Evolutionary conservation across 768 basidiomycete genomes (phyloP), one percentile per base, ranked within the genome.

Genomic region (Solioccasus polychromus): DNA sequence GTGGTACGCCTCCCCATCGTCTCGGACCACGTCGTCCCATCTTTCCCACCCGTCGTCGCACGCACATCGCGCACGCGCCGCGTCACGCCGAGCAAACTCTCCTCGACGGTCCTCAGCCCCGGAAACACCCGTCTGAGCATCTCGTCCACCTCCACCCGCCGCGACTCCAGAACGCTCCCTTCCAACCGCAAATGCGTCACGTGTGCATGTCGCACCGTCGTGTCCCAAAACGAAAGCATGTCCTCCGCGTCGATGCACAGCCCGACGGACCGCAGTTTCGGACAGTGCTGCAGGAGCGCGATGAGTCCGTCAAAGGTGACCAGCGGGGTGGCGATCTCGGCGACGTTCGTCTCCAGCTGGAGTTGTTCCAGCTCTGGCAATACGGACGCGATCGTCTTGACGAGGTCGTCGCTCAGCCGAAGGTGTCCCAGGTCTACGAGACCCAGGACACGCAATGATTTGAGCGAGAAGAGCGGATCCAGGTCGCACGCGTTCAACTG

Each of bases 271-370:
- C 25, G 45, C 23, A 61, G 24, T 14, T 46, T 48, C 1, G 60
- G 60, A 26, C 60, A 62, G 15, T 20, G 48, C 23, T 38, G 30
- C 11, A 61, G 57, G 28, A 61, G 50, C 8, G 46, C 17, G 34
- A 62, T 47, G 22, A 61, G 42, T 15, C 52, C 60, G 17, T 44
- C 48, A 43, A 59, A 59, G 26, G 51, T 57, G 42, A 62, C 50
- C 2, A 12, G 36, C 0, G 49, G 3, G 12, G 9, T 10, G 10
- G n/a, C 15, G 6, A 10, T 15, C 8, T 28, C 42, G 2, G n/a
- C 18, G 10, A 2, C 32, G 15, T 52, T 38, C 12, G 19, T 39
- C 19, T 38, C 45, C 2, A 61, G 34, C 8, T 17, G 25, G 20
- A 61, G 54, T 14, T 37, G 44, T 29, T 57, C 57, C 31, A 62